Conservation (phyloP, 495 filamentous ascomycete genomes). For the Penicillium pulvis region DNA sequence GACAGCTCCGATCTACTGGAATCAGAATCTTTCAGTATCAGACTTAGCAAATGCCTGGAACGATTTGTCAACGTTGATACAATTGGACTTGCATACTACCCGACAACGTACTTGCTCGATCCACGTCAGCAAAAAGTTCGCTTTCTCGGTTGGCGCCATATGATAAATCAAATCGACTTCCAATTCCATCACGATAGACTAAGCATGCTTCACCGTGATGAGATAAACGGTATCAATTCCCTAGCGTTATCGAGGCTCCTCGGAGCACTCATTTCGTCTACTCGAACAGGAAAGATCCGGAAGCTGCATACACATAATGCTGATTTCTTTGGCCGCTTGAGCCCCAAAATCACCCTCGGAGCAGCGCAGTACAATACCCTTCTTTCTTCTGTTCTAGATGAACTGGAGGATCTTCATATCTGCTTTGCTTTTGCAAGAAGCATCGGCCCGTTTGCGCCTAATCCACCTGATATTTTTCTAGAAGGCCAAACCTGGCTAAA, state of each 20-base stretch:
- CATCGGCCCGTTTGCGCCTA: too few relatives aligned
- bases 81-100: neutral
- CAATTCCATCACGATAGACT: neutral
- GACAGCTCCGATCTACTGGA: neutral
- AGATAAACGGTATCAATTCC: neutral
- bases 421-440: neutral
- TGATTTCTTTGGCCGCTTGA: neutral
- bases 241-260: conserved; percentile 5
- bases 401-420: conserved; percentile 7
- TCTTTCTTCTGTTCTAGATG: neutral
- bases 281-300: neutral
- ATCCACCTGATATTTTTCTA: too few relatives aligned
- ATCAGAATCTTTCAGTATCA: neutral
- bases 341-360: neutral
- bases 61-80: neutral
- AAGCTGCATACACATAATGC: neutral
- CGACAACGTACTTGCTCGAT: conserved; percentile 3
- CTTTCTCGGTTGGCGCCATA: neutral
- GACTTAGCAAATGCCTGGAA: conserved; percentile 1
- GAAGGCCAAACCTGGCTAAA: neutral
- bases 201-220: neutral
- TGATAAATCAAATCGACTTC: neutral
- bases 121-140: neutral
- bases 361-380: conserved; percentile 5
- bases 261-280: neutral